Evolutionary conservation across 331 rosid species (phyloP), one percentile per base, ranked within the genome.

Genomic region (Cucumis variabilis): DNA sequence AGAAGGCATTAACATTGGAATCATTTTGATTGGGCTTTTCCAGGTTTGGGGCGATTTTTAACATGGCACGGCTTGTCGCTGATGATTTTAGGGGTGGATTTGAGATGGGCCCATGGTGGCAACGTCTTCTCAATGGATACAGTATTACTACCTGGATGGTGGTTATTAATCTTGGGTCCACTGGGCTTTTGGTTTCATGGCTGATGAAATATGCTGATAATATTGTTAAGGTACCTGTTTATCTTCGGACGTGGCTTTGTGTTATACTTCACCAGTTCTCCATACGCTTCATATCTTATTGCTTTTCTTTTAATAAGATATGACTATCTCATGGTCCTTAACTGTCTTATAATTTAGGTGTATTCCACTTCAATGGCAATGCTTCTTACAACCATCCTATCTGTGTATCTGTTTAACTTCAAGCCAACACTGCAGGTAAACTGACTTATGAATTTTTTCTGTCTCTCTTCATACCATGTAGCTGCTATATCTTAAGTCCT

Each of bases 71-170:
- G 65, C 97, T 96, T 90, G 55, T 93, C 83, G 60, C 93, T 69
- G 99, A 97, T 89, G 99, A 97, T 90, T 94, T 95, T 89, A 94
- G 95, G 90, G 93, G 98, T 89, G 95, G 98, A 58, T 97, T 97
- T 91, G 99, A 97, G 93, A 91, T 93, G 51, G 98, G 99, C 68
- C 98, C 98, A 9, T 97, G 98, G 98, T 97, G 98, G 99, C 95
- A 91, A 84, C 98, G 98, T 51, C 90, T 97, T 85, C 89, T 95
- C 90, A 91, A 93, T 90, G 99, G 99, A 83, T 97, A 97, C 87
- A 91, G 90, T 71, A 46, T 93, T 90, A 95, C 95, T 30, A 97
- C 99, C 62, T 97, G 98, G 96, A 41, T 97, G 96, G 99, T 97
- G 65, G 95, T 97, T 83, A 90, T 97, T 86, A 97, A 97, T 94